Evolutionary conservation across 2,329 filamentous ascomycete genomes (phyloP).

Genomic region (Fusarium fracticaudum): DNA sequence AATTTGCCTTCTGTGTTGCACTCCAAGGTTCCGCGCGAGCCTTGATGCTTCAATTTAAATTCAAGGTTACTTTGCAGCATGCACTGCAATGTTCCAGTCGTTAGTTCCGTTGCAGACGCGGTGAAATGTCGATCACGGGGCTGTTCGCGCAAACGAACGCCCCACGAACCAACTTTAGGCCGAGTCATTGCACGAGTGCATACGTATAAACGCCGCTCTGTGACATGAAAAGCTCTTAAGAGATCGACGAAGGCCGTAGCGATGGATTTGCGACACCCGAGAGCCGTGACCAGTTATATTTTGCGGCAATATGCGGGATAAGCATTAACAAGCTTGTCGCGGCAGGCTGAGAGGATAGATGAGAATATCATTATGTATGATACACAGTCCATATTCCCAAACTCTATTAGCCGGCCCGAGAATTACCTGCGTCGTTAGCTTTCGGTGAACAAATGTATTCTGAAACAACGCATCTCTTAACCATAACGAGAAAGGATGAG

Average conservation of each 20-base stretch:
- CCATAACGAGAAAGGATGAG: not conserved
- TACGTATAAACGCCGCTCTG: not conserved
- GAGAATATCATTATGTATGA: not conserved
- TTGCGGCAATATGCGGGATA: conserved; percentile 13
- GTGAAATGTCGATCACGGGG: conserved; percentile 23
- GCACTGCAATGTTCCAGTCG: not conserved
- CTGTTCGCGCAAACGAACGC: conserved; percentile 12
- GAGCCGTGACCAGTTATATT: conserved; percentile 36
- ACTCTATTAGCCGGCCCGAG: not conserved
- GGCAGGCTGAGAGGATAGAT: not conserved
- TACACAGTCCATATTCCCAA: not conserved
- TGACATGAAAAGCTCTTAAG: conserved; percentile 34
- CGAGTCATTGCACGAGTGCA: conserved; percentile 28
- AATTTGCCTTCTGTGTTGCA: not conserved
- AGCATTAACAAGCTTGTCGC: not conserved
- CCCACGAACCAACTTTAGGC: conserved; percentile 23
- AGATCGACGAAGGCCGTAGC: conserved; percentile 34
- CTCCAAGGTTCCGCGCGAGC: not conserved
- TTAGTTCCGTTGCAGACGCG: not conserved
- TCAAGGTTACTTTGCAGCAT: not conserved
- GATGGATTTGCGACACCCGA: conserved; percentile 25
- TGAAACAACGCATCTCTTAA: not conserved
- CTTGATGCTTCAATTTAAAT: not conserved
- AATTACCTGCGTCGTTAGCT: not conserved
- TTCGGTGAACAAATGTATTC: conserved; percentile 1